Evolutionary conservation across 2,329 filamentous ascomycete genomes (phyloP), one percentile per base, ranked within the genome.

Genomic region (Epichloe brachyelytri): DNA sequence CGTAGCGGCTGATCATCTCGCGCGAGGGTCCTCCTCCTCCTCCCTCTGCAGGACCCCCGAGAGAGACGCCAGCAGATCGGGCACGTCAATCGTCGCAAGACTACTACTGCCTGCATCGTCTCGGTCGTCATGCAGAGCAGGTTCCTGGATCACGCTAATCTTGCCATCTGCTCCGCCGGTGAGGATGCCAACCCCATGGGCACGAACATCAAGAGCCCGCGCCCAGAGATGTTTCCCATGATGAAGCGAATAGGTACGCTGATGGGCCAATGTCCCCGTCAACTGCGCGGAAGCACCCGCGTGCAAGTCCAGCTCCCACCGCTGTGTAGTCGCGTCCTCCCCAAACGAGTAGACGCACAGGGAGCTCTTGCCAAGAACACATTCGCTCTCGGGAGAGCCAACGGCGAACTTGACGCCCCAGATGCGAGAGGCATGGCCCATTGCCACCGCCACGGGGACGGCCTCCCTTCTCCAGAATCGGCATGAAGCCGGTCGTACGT

Each of bases 221-320:
- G 89, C 83, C 90, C 91, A 97, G 6, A 97, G 82, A 62, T 96
- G 89, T 66, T 96, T 98, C 6, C 93, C 93, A 36, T 73, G 75
- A 62, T 97, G 90, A 53, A 81, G 78, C 3, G 77, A 73, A 47
- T 80, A 77, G 7, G 76, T 79, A 2, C 74, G 70, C 2, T 74
- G 62, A 48, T 85, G 76, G 12, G 65, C 65, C 43, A 88, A 63
- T 5, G 57, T 65, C 0, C 57, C 58, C 2, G 45, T 48, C 48
- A 56, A 6, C n/a, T 34, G 43, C 15, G 43, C 48, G 1, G 48
- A 19, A 17, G 38, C 8, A 4, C 34, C 45, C 10, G 26, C 43
- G 20, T 15, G n/a, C 37, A 49, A 30, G 2, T 41, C n/a, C 49
- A 53, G 34, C 11, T 36, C 71, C 88, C 90, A 96, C 54, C 77